Evolutionary conservation across 768 basidiomycete species (phyloP).

Genomic region (Cyclocybe cylindracea): DNA sequence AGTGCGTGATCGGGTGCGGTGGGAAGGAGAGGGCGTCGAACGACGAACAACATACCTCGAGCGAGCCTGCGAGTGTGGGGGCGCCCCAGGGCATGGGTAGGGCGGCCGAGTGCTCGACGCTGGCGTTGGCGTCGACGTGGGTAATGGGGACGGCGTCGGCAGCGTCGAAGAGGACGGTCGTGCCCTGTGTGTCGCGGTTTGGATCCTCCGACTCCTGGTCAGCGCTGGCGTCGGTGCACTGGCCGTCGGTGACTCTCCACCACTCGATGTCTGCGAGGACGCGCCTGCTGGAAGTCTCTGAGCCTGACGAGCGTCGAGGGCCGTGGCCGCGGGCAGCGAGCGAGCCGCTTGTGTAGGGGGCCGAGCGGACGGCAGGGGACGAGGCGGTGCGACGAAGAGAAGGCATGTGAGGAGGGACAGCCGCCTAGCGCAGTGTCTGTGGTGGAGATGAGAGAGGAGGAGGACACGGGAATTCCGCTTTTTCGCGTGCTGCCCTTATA

Average conservation of each 20-base stretch:
- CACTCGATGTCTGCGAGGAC: slow-evolving; percentile 87
- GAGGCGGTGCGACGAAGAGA: slow-evolving; percentile 81
- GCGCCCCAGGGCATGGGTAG: slow-evolving; percentile 34
- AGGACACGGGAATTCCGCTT: slow-evolving; percentile 37
- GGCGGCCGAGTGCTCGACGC: slow-evolving; percentile 38
- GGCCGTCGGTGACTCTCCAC: slow-evolving; percentile 80
- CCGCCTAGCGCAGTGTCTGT: slow-evolving; percentile 53
- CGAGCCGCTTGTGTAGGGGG: slow-evolving; percentile 50
- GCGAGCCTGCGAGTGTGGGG: slow-evolving; percentile 23
- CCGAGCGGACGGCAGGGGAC: slow-evolving; percentile 64
- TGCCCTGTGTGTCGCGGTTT: slow-evolving; percentile 40
- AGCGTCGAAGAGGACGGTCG: too few relatives aligned
- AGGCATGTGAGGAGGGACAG: slow-evolving; percentile 45
- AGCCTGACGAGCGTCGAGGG: slow-evolving; percentile 67
- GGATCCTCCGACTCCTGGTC: slow-evolving; percentile 44
- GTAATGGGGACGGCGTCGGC: slow-evolving; percentile 29
- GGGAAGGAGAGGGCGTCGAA: too few relatives aligned
- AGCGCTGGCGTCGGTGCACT: slow-evolving; percentile 45
- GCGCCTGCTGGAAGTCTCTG: slow-evolving; percentile 62
- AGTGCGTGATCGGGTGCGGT: too few relatives aligned
- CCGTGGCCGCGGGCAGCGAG: slow-evolving; percentile 39
- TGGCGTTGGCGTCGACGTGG: slow-evolving; percentile 37
- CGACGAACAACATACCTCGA: slow-evolving; percentile 36
- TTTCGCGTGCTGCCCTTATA: slow-evolving; percentile 37
- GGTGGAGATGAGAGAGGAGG: slow-evolving; percentile 28